A percentile compares a stretch with the other conserved stretches of the same genome.
Conservation (phyloP, 805 yeast species). For the Sugiyamaella qingdaonensis region DNA sequence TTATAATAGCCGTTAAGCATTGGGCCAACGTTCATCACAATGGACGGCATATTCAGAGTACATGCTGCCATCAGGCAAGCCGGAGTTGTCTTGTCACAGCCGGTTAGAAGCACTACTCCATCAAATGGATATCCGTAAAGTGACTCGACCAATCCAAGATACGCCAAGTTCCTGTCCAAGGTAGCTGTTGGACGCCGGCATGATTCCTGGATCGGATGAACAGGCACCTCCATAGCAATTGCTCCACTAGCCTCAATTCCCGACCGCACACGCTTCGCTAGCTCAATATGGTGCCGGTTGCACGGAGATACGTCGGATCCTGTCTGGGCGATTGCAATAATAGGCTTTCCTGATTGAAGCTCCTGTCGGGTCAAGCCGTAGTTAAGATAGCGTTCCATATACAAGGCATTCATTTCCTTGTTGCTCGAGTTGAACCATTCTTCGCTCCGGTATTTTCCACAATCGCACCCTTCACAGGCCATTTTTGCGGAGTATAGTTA, state of each 20-base stretch:
- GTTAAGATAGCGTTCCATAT: constrained; percentile 27
- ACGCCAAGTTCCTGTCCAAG: constrained; percentile 24
- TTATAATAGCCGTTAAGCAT: constrained; percentile 28
- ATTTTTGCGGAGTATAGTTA: constrained; percentile 9
- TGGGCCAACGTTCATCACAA: constrained; percentile 50
- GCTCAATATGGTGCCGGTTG: constrained; percentile 25
- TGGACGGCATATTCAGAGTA: constrained; percentile 48
- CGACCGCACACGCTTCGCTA: constrained; percentile 25
- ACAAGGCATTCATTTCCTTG: constrained; percentile 27
- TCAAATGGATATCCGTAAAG: constrained; percentile 20
- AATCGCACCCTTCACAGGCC: constrained; percentile 27
- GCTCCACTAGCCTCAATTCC: constrained; percentile 27
- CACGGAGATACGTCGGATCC: constrained; percentile 53
- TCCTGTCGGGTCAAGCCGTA: constrained; percentile 26
- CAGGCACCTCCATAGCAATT: constrained; percentile 26
- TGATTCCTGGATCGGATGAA: constrained; percentile 28
- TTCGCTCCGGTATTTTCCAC: constrained; percentile 24
- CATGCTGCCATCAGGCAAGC: constrained; percentile 54
- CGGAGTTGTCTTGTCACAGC: constrained; percentile 52
- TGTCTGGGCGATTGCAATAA: constrained; percentile 86
- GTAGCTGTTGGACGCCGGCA: constrained; percentile 27
- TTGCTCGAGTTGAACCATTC: constrained; percentile 27
- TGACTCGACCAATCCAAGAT: constrained; percentile 24
- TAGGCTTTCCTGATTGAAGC: constrained; percentile 64
- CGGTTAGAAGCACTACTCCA: constrained; percentile 26